Conservation (phyloP, 768 basidiomycete genomes). For the Dacryopinax spathularia region DNA sequence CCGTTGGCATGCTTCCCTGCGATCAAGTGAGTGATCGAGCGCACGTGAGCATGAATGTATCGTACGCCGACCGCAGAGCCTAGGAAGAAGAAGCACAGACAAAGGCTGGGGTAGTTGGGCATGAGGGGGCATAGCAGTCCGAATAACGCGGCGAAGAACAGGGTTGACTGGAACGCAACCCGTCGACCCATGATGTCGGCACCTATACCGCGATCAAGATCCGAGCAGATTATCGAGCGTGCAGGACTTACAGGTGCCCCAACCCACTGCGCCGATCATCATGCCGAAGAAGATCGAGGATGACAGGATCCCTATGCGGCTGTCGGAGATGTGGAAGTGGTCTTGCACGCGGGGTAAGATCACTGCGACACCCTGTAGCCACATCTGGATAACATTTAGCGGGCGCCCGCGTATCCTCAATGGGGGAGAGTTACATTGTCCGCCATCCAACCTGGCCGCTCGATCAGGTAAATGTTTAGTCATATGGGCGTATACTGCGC, state of each 20-base stretch:
- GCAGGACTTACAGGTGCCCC: slow-evolving; percentile 63
- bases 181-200: slow-evolving; percentile 83
- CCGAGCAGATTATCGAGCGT: background rate
- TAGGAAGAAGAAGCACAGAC: slow-evolving; percentile 66
- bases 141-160: slow-evolving; percentile 81
- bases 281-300: slow-evolving; percentile 90
- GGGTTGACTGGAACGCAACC: slow-evolving; percentile 80
- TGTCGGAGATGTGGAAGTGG: slow-evolving; percentile 54
- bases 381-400: slow-evolving; percentile 47
- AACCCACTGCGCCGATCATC: slow-evolving; percentile 87
- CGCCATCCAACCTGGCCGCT: slow-evolving; percentile 69
- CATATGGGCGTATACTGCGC: slow-evolving; percentile 23
- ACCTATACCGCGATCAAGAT: slow-evolving; percentile 26
- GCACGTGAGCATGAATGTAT: slow-evolving; percentile 8
- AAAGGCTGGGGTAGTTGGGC: slow-evolving; percentile 51
- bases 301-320: slow-evolving; percentile 64
- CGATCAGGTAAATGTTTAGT: slow-evolving; percentile 7
- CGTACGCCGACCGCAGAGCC: slow-evolving; percentile 88
- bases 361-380: slow-evolving; percentile 82
- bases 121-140: slow-evolving; percentile 67
- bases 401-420: background rate
- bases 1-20: slow-evolving; percentile 91
- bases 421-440: slow-evolving; percentile 53
- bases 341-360: slow-evolving; percentile 92
- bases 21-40: background rate